phyloP scores from a whole-genome alignment of 306 rosid species.

The Crotalaria pallida region DNA sequence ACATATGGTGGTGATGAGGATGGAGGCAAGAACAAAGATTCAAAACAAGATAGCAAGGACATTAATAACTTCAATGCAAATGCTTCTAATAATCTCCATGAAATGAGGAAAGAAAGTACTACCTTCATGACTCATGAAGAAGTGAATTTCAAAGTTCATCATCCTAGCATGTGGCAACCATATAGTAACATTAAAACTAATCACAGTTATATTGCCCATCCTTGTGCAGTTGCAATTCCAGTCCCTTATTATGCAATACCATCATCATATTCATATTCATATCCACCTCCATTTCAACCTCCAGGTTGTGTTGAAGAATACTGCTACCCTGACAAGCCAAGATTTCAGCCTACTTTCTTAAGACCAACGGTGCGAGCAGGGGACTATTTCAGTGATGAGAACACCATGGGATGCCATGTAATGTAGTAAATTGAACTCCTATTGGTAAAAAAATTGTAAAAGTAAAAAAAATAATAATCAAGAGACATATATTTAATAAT shows the following conservation, averaged over 20 bases:
- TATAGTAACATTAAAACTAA: neutral
- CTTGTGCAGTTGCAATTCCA: conserved; percentile 22
- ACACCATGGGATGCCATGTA: conserved; percentile 31
- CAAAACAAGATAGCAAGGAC: neutral
- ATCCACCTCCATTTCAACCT: conserved; percentile 2
- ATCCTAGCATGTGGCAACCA: conserved; percentile 5
- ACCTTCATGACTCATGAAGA: neutral
- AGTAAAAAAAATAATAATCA: too few species aligned
- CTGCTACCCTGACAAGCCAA: conserved; percentile 1
- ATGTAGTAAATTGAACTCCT: too few species aligned
- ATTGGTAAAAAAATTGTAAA: too few species aligned
- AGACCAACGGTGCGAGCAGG: conserved; percentile 22
- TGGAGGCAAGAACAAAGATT: neutral
- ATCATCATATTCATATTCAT: too few species aligned
- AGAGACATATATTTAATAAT: too few species aligned
- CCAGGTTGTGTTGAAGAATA: conserved; percentile 6
- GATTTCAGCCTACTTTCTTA: conserved; percentile 8
- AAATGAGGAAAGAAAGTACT: neutral
- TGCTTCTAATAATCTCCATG: neutral
- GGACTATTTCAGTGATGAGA: conserved; percentile 33
- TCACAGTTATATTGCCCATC: conserved; percentile 25
- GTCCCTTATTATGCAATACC: conserved; percentile 22
- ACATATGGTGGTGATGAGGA: neutral
- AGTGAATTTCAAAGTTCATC: conserved; percentile 11
- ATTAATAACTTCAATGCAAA: neutral